phyloP scores from a whole-genome alignment of 2,329 filamentous ascomycete species.

The Aquanectria penicillioides region DNA sequence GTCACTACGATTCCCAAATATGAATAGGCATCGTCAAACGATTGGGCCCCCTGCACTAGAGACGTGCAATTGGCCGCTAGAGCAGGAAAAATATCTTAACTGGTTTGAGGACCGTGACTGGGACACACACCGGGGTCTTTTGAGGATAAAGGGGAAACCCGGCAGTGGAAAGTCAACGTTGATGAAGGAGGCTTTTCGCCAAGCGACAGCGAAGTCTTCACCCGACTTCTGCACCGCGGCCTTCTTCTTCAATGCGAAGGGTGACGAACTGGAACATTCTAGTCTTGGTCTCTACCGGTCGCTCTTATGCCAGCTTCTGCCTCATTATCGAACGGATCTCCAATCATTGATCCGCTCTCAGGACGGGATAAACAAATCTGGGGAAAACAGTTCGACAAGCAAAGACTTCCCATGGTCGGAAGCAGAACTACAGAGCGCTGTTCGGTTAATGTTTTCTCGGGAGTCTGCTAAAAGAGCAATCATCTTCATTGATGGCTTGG shows the following conservation, averaged over 20 bases:
- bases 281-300: not conserved
- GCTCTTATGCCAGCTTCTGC: slow-evolving; percentile 15
- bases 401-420: not conserved
- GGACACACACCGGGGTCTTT: not conserved
- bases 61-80: slow-evolving; percentile 16
- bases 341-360: too few species aligned
- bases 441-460: not conserved
- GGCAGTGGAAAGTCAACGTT: slow-evolving; percentile 21
- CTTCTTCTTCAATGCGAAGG: slow-evolving; percentile 23
- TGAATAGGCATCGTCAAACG: not conserved
- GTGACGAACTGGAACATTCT: not conserved
- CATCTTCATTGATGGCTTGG: slow-evolving; percentile 26
- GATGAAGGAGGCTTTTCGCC: slow-evolving; percentile 22
- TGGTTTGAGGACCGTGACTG: not conserved
- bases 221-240: not conserved
- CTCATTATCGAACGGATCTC: not conserved
- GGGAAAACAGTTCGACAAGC: not conserved
- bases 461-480: not conserved
- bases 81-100: not conserved
- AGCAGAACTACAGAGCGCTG: slow-evolving; percentile 3
- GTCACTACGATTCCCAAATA: slow-evolving; percentile 14
- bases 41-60: not conserved
- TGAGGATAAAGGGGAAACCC: slow-evolving; percentile 22
- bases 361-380: not conserved
- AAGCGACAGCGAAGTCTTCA: not conserved